Percentiles rank a stretch among this genome's conserved stretches.
These are phyloP conservation scores for Narthecium ossifragum DNA, from an alignment of 106 monocot species.

Conservation along the genomic window DNA sequence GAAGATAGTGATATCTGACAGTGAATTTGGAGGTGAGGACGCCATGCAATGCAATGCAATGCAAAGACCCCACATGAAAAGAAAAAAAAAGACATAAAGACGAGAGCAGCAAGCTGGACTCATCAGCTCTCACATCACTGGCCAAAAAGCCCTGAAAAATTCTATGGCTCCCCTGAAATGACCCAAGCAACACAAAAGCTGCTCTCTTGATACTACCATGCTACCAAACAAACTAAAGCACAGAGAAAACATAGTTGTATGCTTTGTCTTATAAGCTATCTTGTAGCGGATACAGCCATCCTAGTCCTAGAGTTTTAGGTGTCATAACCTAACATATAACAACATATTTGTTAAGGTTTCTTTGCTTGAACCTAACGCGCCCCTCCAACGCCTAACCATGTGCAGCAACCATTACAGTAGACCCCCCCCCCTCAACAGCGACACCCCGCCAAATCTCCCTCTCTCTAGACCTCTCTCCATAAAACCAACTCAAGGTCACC, in stretches of 20 bases:
- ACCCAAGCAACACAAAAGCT: no score
- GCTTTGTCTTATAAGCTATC: background rate
- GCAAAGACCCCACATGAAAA: no score
- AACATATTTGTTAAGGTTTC: slow-evolving; percentile 11
- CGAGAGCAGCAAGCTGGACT: no score
- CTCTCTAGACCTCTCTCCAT: slow-evolving; percentile 1
- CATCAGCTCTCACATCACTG: no score
- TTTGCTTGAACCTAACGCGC: slow-evolving; percentile 11
- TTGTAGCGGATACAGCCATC: background rate
- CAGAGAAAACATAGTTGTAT: background rate
- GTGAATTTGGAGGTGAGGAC: no score
- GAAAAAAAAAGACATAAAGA: no score
- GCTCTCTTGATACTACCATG: no score
- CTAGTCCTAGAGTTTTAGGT: background rate
- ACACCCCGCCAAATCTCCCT: slow-evolving; percentile 28
- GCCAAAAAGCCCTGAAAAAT: no score
- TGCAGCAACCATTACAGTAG: slow-evolving; percentile 6
- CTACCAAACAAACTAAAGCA: background rate
- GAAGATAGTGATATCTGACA: no score
- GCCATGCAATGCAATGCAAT: no score
- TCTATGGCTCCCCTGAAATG: no score
- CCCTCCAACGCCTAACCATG: slow-evolving; percentile 18
- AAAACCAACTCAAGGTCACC: background rate
- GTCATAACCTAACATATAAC: background rate
- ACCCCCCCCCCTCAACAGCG: slow-evolving; percentile 15